These are phyloP conservation scores for Tritrichomonas musculus DNA, from an alignment of 208 protist genomes.

Conservation along the genomic window DNA sequence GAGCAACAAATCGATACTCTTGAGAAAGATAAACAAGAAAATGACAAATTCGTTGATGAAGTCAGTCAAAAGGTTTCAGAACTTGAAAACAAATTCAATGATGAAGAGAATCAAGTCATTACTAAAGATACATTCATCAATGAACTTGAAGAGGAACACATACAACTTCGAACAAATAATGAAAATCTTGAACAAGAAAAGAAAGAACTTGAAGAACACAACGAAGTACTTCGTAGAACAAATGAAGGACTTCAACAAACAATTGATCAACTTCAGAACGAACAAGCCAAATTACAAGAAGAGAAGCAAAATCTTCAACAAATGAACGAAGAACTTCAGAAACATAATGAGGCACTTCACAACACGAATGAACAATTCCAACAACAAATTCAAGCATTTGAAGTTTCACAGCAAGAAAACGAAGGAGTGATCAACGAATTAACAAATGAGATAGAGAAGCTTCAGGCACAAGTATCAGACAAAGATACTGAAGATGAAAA, in stretches of 20 bases:
- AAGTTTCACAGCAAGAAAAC: background rate
- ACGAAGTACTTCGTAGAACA: background rate
- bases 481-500: too few relatives aligned
- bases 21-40: background rate
- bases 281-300: background rate
- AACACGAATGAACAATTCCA: background rate
- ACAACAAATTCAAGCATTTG: background rate
- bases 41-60: too few relatives aligned
- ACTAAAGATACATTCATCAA: too few relatives aligned
- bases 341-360: background rate
- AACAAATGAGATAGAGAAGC: too few relatives aligned
- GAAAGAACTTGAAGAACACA: background rate
- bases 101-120: too few relatives aligned
- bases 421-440: background rate
- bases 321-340: background rate
- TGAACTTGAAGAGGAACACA: too few relatives aligned
- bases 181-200: background rate
- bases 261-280: background rate
- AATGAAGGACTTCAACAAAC: background rate
- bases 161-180: too few relatives aligned
- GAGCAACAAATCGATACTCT: too few relatives aligned
- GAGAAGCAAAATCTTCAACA: background rate
- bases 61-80: too few relatives aligned
- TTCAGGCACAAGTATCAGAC: background rate
- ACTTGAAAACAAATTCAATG: too few relatives aligned